Conservation (phyloP, 1,139 yeast species). For the Hansenula anomala region DNA sequence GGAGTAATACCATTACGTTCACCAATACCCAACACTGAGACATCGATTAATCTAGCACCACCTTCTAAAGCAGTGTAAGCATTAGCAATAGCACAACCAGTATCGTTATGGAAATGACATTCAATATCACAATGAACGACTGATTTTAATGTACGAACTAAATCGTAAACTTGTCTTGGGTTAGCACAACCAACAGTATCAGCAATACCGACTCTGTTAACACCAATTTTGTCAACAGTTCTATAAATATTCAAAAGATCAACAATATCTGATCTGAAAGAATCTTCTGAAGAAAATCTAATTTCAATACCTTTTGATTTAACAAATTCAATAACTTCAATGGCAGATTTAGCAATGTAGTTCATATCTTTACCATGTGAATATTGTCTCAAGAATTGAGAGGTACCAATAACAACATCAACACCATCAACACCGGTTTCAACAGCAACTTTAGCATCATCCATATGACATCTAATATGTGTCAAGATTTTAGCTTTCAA, state of each 20-base stretch:
- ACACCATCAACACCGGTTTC: slow-evolving; percentile 99
- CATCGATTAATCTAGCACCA: slow-evolving; percentile 94
- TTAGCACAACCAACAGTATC: slow-evolving; percentile 99
- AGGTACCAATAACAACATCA: slow-evolving; percentile 97
- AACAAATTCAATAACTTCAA: slow-evolving; percentile 96
- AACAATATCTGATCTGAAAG: slow-evolving; percentile 94
- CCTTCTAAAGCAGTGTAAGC: slow-evolving; percentile 98
- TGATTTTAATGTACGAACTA: slow-evolving; percentile 86
- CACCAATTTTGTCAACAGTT: slow-evolving; percentile 97
- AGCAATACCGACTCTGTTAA: slow-evolving; percentile 98
- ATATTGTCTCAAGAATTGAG: slow-evolving; percentile 89
- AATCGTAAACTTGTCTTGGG: slow-evolving; percentile 97
- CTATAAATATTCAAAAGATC: slow-evolving; percentile 93
- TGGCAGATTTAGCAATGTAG: slow-evolving; percentile 93
- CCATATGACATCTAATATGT: slow-evolving; percentile 98
- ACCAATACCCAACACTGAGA: slow-evolving; percentile 95
- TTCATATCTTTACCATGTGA: slow-evolving; percentile 99
- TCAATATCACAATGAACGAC: slow-evolving; percentile 97
- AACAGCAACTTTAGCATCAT: slow-evolving; percentile 95
- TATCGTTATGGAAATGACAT: slow-evolving; percentile 98
- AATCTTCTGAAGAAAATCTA: slow-evolving; percentile 95
- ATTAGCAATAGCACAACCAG: slow-evolving; percentile 98
- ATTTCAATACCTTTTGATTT: slow-evolving; percentile 96
- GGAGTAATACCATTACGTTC: slow-evolving; percentile 99
- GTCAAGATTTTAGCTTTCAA: slow-evolving; percentile 89